These are phyloP conservation scores for Solanum chacoense DNA, from an alignment of 305 asterid species.

Conservation along the genomic window DNA sequence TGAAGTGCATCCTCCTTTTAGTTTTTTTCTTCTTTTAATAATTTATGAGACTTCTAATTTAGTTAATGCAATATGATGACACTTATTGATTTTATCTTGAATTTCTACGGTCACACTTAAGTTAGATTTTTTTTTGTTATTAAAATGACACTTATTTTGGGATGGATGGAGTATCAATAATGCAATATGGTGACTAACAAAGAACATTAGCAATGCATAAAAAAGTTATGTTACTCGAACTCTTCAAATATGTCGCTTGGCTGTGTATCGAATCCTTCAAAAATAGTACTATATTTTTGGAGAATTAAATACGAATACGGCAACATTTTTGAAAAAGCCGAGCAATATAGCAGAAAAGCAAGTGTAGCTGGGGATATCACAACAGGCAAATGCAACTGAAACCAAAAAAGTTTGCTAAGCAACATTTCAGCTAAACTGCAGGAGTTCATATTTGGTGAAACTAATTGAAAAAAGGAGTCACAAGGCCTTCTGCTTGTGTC, in stretches of 20 bases:
- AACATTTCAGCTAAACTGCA: not conserved
- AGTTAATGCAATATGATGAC: not conserved
- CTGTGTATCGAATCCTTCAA: not conserved
- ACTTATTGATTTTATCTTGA: not conserved
- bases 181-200: not conserved
- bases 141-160: not conserved
- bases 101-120: not conserved
- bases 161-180: not conserved
- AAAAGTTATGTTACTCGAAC: not conserved
- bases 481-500: constrained; percentile 5
- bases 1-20: not conserved
- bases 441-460: not conserved
- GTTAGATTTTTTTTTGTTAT: not conserved
- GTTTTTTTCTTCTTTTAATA: not conserved
- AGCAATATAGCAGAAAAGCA: not conserved
- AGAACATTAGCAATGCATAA: not conserved
- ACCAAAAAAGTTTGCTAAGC: not conserved
- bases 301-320: not conserved
- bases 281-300: not conserved
- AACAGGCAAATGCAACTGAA: not conserved
- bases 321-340: not conserved
- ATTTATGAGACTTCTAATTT: not conserved
- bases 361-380: not conserved
- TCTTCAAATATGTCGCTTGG: not conserved
- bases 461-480: not conserved